These are phyloP conservation scores for Arachnomyces sp. DNA, from an alignment of 2,329 filamentous ascomycete genomes.

Conservation along the genomic window DNA sequence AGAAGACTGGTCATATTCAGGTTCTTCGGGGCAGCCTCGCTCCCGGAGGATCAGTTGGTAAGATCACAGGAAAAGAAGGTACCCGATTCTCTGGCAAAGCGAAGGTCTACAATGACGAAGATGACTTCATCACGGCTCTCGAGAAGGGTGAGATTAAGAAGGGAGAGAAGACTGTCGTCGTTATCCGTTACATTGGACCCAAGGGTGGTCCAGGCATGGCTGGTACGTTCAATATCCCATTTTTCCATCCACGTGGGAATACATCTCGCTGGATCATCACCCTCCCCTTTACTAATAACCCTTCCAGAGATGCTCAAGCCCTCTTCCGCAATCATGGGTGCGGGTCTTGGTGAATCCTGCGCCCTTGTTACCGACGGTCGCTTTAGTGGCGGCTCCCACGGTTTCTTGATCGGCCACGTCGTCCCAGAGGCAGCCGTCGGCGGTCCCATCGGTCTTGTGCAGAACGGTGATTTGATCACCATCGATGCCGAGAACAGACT, in stretches of 20 bases:
- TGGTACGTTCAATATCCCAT: conserved; percentile 7
- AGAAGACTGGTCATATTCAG: conserved; percentile 62
- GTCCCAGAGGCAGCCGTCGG: conserved; percentile 83
- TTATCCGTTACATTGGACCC: conserved; percentile 66
- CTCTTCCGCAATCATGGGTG: conserved; percentile 64
- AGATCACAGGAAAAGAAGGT: conserved; percentile 71
- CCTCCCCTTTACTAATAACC: conserved; percentile 1
- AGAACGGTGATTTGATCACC: conserved; percentile 71
- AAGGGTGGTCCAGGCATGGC: conserved; percentile 68
- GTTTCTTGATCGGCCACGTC: conserved; percentile 44
- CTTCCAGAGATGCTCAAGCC: conserved; percentile 64
- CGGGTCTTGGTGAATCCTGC: conserved; percentile 59
- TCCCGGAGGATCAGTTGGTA: conserved; percentile 62
- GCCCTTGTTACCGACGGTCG: conserved; percentile 67
- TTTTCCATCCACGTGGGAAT: neutral
- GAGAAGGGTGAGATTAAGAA: conserved; percentile 62
- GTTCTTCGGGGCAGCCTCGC: conserved; percentile 62
- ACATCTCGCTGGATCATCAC: neutral
- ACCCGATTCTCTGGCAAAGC: conserved; percentile 59
- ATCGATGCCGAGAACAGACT: conserved; percentile 63
- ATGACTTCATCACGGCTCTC: conserved; percentile 59
- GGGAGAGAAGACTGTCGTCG: conserved; percentile 67
- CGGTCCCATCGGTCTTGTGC: conserved; percentile 76
- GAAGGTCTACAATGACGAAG: conserved; percentile 61
- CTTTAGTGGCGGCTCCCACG: conserved; percentile 63